Evolutionary conservation across 2,329 filamentous ascomycete genomes (phyloP), one percentile per base, ranked within the genome.

Genomic region (Phialemonium atrogriseum): DNA sequence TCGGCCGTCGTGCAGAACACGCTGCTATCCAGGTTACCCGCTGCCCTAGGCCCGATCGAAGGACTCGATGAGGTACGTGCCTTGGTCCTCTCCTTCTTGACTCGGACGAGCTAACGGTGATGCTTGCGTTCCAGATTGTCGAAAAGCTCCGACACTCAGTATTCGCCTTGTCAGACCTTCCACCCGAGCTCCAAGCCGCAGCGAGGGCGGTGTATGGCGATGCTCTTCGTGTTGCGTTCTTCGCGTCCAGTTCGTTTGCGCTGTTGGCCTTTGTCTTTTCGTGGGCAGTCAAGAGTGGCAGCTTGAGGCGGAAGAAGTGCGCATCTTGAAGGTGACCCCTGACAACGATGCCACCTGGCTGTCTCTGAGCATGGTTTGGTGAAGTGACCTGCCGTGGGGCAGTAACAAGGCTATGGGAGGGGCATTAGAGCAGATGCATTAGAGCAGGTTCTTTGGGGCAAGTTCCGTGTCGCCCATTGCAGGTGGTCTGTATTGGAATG

Each of bases 1-100:
- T 74, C 73, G 4, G 64, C 73, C 5, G 73, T 80, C 28, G 60
- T 77, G 15, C 75, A 80, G 49, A 78, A 73, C 33, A 70, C 68
- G 27, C 58, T 80, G 40, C 68, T 60, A 40, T 53, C 61, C 37
- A 59, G 64, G 37, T 56, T 80, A 16, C 64, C 68, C 2, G 52
- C 55, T 32, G 68, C 64, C 35, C 54, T 79, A 47, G 61, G 56
- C 41, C n/a, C n/a, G 64, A 61, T 40, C 51, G 39, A 38, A 38
- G 46, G 9, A 40, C 44, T 18, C n/a, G 33, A 34, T 10, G 38
- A 39, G 35, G 40, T 44, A 5, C n/a, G 41, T 37, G 14, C 10
- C 10, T 11, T 7, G 11, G 14, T 23, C 7, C 11, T 17, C 16
- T 5, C n/a, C 7, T 26, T 12, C 12, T 12, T 14, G n/a, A 11